Evolutionary conservation across 2,329 filamentous ascomycete species (phyloP).

Genomic region (Orbilia javanica): DNA sequence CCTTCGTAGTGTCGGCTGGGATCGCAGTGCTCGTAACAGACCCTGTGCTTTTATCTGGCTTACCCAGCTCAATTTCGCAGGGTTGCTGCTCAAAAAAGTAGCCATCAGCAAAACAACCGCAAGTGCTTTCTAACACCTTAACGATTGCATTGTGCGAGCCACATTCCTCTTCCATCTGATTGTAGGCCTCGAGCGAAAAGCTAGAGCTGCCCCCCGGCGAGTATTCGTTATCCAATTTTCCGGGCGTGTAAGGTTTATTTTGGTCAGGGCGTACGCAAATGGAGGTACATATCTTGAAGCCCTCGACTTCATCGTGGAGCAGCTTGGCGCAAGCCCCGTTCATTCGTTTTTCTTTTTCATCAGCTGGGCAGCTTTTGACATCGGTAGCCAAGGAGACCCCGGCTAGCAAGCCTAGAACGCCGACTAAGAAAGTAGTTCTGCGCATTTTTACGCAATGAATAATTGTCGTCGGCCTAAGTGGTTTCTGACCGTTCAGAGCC

Average conservation of each 20-base stretch:
- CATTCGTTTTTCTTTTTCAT: neutral
- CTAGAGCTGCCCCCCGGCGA: no score
- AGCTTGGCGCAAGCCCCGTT: neutral
- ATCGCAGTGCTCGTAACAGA: neutral
- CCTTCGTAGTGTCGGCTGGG: neutral
- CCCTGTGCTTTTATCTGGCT: neutral
- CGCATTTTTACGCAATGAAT: neutral
- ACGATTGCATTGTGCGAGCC: neutral
- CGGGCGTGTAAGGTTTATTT: neutral
- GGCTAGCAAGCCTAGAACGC: slow-evolving; percentile 1
- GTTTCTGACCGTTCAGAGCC: neutral
- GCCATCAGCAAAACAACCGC: slow-evolving; percentile 4
- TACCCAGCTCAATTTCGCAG: slow-evolving; percentile 3
- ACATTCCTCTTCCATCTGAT: neutral
- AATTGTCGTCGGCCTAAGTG: neutral
- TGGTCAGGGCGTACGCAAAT: neutral
- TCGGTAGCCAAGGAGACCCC: slow-evolving; percentile 2
- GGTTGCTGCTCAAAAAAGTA: neutral
- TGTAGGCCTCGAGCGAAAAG: neutral
- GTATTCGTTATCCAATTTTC: neutral
- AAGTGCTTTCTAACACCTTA: slow-evolving; percentile 7
- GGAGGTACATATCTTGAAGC: neutral
- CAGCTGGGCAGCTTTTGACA: slow-evolving; percentile 7
- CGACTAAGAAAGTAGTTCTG: neutral
- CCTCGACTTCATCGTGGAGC: neutral